These are phyloP conservation scores for Dictyostelium intermedium DNA, from an alignment of 78 protist species.

Conservation along the genomic window DNA sequence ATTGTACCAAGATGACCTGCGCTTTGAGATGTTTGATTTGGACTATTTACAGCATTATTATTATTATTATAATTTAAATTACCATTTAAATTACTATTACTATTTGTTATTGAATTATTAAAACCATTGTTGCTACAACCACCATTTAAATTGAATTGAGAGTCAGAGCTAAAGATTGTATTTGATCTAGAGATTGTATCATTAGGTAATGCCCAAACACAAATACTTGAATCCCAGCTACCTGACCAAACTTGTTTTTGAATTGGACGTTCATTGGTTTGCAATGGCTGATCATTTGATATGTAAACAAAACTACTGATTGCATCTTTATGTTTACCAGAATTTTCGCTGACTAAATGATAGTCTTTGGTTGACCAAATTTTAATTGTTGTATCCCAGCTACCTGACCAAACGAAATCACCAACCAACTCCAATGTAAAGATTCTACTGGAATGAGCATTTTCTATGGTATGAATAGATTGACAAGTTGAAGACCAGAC, in stretches of 20 bases:
- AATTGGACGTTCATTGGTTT: neutral
- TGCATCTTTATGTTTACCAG: slow-evolving; percentile 58
- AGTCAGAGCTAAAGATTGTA: neutral
- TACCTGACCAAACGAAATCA: slow-evolving; percentile 72
- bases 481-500: slow-evolving; percentile 62
- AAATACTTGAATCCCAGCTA: slow-evolving; percentile 30
- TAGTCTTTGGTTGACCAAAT: slow-evolving; percentile 62
- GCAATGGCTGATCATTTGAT: neutral
- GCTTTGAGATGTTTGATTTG: neutral
- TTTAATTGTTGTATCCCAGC: slow-evolving; percentile 49
- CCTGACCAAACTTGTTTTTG: slow-evolving; percentile 71
- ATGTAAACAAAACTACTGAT: slow-evolving; percentile 53
- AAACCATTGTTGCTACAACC: neutral
- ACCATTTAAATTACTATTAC: neutral
- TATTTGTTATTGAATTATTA: neutral
- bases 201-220: slow-evolving; percentile 30
- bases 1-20: neutral
- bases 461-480: neutral
- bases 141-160: neutral
- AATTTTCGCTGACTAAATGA: slow-evolving; percentile 32
- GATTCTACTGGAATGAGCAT: slow-evolving; percentile 60
- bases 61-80: neutral
- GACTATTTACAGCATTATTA: neutral
- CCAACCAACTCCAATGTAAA: slow-evolving; percentile 38
- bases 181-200: neutral